A percentile compares a stretch with the other conserved stretches of the same genome.
These are phyloP conservation scores for Spencermartinsiella ligniputridi DNA, from an alignment of 1,139 yeast species.

Conservation along the genomic window DNA sequence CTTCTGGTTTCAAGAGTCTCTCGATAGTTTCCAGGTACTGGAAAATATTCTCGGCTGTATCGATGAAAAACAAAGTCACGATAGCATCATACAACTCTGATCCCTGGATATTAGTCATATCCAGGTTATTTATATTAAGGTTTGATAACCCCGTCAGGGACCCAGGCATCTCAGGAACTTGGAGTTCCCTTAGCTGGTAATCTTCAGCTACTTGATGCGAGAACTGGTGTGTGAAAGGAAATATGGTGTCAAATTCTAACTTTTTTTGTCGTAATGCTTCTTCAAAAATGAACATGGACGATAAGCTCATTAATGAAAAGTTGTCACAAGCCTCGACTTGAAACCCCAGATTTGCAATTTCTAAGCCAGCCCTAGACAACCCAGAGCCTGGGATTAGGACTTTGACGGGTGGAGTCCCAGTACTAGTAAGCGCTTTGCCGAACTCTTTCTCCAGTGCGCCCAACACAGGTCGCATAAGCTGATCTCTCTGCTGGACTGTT, in stretches of 20 bases:
- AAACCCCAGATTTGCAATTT: conserved; percentile 44
- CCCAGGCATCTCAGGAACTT: conserved; percentile 26
- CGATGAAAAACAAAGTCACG: conserved; percentile 72
- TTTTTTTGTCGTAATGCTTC: conserved; percentile 25
- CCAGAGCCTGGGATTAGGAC: conserved; percentile 79
- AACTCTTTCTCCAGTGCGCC: conserved; percentile 33
- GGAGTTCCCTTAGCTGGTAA: conserved; percentile 49
- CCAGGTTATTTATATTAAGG: not conserved
- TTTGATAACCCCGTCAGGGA: not conserved
- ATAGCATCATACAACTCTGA: conserved; percentile 35
- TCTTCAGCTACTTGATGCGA: conserved; percentile 54
- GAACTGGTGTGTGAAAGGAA: conserved; percentile 65
- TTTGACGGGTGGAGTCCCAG: conserved; percentile 28
- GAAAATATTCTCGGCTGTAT: conserved; percentile 79
- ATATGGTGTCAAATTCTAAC: conserved; percentile 28
- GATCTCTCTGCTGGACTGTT: conserved; percentile 46
- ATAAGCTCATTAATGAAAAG: conserved; percentile 67
- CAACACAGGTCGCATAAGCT: conserved; percentile 48
- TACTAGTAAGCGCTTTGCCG: conserved; percentile 21
- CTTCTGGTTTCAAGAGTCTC: conserved; percentile 44
- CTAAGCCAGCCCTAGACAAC: conserved; percentile 65
- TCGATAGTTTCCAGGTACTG: conserved; percentile 61
- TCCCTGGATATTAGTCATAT: not conserved
- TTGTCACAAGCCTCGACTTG: conserved; percentile 66
- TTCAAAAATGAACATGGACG: conserved; percentile 49